Evolutionary conservation across 2,329 filamentous ascomycete genomes (phyloP).

Genomic region (Xylariales sp.): DNA sequence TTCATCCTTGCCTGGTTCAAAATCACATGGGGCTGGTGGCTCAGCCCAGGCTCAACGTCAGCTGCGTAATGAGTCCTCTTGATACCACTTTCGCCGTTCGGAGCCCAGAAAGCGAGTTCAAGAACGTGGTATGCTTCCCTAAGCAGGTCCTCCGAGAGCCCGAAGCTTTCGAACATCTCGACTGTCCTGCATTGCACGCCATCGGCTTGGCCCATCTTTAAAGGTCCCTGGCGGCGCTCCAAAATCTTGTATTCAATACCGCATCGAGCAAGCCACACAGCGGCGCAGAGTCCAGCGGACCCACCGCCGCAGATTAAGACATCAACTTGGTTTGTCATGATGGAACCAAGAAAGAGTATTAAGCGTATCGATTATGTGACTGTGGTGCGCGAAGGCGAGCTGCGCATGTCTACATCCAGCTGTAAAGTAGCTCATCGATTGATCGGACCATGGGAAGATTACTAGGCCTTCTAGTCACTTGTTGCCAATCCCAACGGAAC

Average conservation of each 20-base stretch:
- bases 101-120: conserved; percentile 54
- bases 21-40: conserved; percentile 52
- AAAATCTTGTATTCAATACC: conserved; percentile 53
- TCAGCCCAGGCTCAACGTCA: conserved; percentile 50
- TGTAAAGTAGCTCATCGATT: no score
- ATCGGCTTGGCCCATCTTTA: conserved; percentile 58
- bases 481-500: no score
- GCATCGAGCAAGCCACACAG: conserved; percentile 55
- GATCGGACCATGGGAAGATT: no score
- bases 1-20: conserved; percentile 53
- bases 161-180: conserved; percentile 58
- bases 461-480: no score
- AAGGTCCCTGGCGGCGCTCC: conserved; percentile 49
- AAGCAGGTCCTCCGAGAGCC: conserved; percentile 48
- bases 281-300: conserved; percentile 57
- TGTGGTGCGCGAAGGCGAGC: no score
- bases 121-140: conserved; percentile 53
- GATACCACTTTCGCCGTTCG: conserved; percentile 31
- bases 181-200: conserved; percentile 57
- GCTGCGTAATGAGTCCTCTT: conserved; percentile 41
- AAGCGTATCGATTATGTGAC: no score
- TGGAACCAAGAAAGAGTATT: no score
- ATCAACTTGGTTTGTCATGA: conserved; percentile 28
- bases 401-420: no score
- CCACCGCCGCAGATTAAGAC: conserved; percentile 59